These are phyloP conservation scores for Graphium sp. DNA, from an alignment of 2,329 filamentous ascomycete genomes.

Conservation along the genomic window DNA sequence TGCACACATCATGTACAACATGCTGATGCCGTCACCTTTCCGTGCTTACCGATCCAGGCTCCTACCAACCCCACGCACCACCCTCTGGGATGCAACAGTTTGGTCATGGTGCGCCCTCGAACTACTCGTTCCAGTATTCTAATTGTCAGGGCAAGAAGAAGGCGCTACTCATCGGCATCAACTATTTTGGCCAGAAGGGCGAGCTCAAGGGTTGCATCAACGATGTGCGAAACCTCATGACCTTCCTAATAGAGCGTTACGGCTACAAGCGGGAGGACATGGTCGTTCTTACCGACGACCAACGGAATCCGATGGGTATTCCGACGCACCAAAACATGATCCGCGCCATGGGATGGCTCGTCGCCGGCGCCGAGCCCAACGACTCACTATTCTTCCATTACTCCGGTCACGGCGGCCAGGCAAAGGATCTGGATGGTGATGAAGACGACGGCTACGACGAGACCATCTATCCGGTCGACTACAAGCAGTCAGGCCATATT, in stretches of 20 bases:
- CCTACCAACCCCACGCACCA: slow-evolving; percentile 44
- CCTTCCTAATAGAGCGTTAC: slow-evolving; percentile 34
- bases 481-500: slow-evolving; percentile 33
- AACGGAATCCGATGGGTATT: slow-evolving; percentile 38
- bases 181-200: slow-evolving; percentile 39
- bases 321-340: slow-evolving; percentile 37
- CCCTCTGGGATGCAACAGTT: slow-evolving; percentile 54
- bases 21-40: background rate
- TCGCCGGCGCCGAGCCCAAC: slow-evolving; percentile 37
- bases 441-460: slow-evolving; percentile 41
- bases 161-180: slow-evolving; percentile 41
- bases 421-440: slow-evolving; percentile 35
- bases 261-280: slow-evolving; percentile 40
- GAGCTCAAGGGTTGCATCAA: slow-evolving; percentile 43
- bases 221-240: slow-evolving; percentile 42
- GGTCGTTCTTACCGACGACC: slow-evolving; percentile 39
- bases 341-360: slow-evolving; percentile 40
- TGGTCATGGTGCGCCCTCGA: slow-evolving; percentile 62
- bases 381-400: slow-evolving; percentile 44
- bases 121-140: slow-evolving; percentile 81
- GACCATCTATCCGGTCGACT: slow-evolving; percentile 41
- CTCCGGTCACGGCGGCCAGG: slow-evolving; percentile 39
- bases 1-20: background rate
- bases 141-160: slow-evolving; percentile 70
- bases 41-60: no score